A percentile compares a stretch with the other conserved stretches of the same genome.
Evolutionary conservation across 148 eudicot genomes (phyloP).

Genomic region (Suaeda aralocaspica): DNA sequence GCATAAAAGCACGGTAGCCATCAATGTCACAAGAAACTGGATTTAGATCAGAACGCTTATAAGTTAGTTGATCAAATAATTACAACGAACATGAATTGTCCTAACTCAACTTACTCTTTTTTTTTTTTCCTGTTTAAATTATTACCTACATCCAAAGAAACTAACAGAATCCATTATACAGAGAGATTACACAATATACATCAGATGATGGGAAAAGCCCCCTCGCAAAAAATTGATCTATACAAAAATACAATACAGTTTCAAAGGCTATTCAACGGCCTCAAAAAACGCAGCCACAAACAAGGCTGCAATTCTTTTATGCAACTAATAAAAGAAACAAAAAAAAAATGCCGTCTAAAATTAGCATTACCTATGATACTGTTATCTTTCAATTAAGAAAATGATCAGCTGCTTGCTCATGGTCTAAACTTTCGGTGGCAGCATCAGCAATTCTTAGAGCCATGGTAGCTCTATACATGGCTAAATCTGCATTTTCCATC

Average conservation of each 20-base stretch:
- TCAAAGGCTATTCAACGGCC: conserved; percentile 32
- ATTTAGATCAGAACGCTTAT: not conserved
- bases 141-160: conserved; percentile 9
- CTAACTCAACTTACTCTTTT: not conserved
- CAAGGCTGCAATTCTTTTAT: conserved; percentile 26
- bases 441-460: conserved; percentile 77
- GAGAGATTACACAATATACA: conserved; percentile 48
- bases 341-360: conserved; percentile 25
- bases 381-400: conserved; percentile 28
- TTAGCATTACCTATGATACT: conserved; percentile 23
- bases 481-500: conserved; percentile 79
- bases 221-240: conserved; percentile 25
- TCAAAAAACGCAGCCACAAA: conserved; percentile 27
- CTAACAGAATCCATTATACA: conserved; percentile 18
- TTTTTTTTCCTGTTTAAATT: not conserved
- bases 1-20: no score
- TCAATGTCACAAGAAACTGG: no score
- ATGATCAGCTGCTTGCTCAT: conserved; percentile 28
- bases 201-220: conserved; percentile 21
- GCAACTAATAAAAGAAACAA: conserved; percentile 3
- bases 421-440: conserved; percentile 36
- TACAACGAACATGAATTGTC: not conserved
- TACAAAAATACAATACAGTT: conserved; percentile 47
- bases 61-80: not conserved
- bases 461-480: conserved; percentile 69